A percentile compares a stretch with the other conserved stretches of the same genome.
These are phyloP conservation scores for Adansonia madagascariensis DNA, from an alignment of 441 rosid genomes.

Conservation along the genomic window DNA sequence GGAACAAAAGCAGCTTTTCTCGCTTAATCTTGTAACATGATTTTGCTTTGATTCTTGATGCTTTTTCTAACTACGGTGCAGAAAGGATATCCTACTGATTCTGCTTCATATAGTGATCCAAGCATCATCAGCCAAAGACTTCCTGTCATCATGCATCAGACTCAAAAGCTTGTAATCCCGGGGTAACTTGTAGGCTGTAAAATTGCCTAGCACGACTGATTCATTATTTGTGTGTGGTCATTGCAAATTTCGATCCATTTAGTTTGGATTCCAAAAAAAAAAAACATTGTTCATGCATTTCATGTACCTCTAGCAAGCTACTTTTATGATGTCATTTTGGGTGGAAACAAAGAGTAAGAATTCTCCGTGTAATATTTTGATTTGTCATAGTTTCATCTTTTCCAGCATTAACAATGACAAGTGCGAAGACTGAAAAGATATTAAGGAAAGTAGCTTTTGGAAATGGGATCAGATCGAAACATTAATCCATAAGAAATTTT, in stretches of 20 bases:
- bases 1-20: not conserved
- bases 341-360: not conserved
- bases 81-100: slow-evolving; percentile 82
- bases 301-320: slow-evolving; percentile 8
- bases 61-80: slow-evolving; percentile 45
- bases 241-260: slow-evolving; percentile 15
- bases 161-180: slow-evolving; percentile 69
- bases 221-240: slow-evolving; percentile 22
- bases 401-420: not conserved
- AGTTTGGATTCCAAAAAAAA: slow-evolving; percentile 22
- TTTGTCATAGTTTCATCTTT: not conserved
- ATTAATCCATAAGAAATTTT: not conserved
- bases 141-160: slow-evolving; percentile 68
- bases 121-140: slow-evolving; percentile 83
- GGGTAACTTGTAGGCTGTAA: slow-evolving; percentile 37
- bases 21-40: not conserved
- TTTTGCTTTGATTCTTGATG: slow-evolving; percentile 17
- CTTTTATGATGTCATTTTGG: slow-evolving; percentile 2
- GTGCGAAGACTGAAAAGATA: not conserved
- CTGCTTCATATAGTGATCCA: slow-evolving; percentile 82
- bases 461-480: not conserved
- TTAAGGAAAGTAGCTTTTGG: slow-evolving; percentile 2
- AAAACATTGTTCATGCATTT: not conserved
- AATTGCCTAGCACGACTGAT: not conserved
- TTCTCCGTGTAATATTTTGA: slow-evolving; percentile 1